Conservation (phyloP, 768 basidiomycete genomes). For the Auricularia cornea region DNA sequence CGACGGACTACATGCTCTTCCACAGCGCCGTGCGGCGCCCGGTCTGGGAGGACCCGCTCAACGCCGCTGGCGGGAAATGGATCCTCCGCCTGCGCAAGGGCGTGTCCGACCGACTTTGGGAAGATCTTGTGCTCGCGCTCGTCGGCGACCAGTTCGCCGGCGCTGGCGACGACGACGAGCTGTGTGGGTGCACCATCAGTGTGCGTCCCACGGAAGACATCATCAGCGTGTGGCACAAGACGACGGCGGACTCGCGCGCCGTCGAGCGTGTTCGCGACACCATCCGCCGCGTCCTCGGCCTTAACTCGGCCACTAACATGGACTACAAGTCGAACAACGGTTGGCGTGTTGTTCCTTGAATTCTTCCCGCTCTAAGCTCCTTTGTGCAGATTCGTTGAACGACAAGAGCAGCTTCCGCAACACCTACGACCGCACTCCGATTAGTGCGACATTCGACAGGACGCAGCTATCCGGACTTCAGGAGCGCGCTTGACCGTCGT, state of each 20-base stretch:
- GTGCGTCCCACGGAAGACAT: conserved; percentile 93
- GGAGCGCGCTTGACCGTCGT: background rate
- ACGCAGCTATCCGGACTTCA: background rate
- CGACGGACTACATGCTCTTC: conserved; percentile 92
- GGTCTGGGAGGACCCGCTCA: conserved; percentile 94
- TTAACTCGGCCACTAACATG: conserved; percentile 73
- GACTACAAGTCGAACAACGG: conserved; percentile 95
- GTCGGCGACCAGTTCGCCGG: conserved; percentile 87
- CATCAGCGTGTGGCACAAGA: conserved; percentile 84
- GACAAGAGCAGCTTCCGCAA: conserved; percentile 79
- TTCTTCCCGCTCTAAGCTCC: background rate
- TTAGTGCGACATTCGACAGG: background rate
- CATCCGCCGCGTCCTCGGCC: conserved; percentile 63
- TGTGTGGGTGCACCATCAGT: conserved; percentile 92
- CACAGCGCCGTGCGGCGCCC: conserved; percentile 78
- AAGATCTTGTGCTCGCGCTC: conserved; percentile 77
- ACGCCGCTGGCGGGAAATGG: conserved; percentile 86
- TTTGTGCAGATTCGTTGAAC: conserved; percentile 67
- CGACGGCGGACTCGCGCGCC: conserved; percentile 65
- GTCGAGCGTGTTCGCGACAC: conserved; percentile 85
- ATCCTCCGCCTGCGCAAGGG: conserved; percentile 90
- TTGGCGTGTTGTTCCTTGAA: conserved; percentile 23
- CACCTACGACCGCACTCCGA: conserved; percentile 1
- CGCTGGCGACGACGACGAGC: conserved; percentile 42
- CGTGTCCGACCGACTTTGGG: conserved; percentile 84